These are phyloP conservation scores for Populus hybrid DNA, from an alignment of 441 rosid species.

Conservation along the genomic window DNA sequence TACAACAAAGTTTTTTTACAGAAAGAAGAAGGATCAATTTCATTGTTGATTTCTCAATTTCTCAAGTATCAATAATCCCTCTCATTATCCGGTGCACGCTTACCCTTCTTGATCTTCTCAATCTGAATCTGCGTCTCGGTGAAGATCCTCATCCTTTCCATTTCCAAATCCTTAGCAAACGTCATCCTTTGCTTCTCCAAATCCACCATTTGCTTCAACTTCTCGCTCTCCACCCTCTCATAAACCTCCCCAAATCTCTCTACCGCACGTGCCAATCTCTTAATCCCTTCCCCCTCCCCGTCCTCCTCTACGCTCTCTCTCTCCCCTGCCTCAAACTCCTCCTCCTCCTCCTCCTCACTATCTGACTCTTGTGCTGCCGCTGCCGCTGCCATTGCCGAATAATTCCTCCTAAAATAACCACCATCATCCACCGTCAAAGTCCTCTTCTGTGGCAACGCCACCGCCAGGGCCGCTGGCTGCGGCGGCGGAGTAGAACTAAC, in stretches of 20 bases:
- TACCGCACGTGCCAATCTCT: conserved; percentile 65
- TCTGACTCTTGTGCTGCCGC: conserved; percentile 53
- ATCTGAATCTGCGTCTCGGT: conserved; percentile 93
- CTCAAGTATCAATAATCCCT: conserved; percentile 20
- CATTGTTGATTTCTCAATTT: neutral
- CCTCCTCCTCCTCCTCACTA: conserved; percentile 28
- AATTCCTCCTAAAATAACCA: conserved; percentile 61
- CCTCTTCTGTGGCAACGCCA: conserved; percentile 69
- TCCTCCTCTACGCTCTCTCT: conserved; percentile 51
- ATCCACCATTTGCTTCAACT: conserved; percentile 88
- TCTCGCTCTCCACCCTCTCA: conserved; percentile 78
- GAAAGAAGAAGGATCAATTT: neutral
- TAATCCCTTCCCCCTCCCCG: conserved; percentile 49
- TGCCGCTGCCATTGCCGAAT: conserved; percentile 73
- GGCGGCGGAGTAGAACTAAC: conserved; percentile 23
- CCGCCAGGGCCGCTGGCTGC: conserved; percentile 38
- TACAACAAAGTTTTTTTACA: neutral
- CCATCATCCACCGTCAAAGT: conserved; percentile 28
- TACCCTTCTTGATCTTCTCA: conserved; percentile 65
- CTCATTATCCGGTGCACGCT: conserved; percentile 65
- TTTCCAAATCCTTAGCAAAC: conserved; percentile 88
- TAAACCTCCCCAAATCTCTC: conserved; percentile 87
- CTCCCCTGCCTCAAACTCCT: conserved; percentile 32
- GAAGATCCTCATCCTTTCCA: conserved; percentile 86
- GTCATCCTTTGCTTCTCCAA: conserved; percentile 97